These are phyloP conservation scores for Coniochaeta sp. DNA, from an alignment of 2,329 filamentous ascomycete species.

Conservation along the genomic window DNA sequence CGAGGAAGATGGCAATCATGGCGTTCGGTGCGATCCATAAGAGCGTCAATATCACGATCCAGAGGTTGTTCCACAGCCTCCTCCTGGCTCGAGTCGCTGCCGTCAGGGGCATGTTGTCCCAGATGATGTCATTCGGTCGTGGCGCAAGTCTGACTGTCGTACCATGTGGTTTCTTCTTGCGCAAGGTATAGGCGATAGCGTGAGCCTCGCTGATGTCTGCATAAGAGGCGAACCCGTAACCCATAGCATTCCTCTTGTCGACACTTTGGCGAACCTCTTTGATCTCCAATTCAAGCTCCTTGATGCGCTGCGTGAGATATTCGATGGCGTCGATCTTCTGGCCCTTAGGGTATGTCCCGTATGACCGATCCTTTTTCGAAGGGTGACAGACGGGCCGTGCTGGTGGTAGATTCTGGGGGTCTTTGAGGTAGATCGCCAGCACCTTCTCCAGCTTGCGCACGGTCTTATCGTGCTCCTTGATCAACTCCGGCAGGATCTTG, in stretches of 20 bases:
- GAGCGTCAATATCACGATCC: slow-evolving; percentile 73
- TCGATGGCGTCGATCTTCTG: slow-evolving; percentile 91
- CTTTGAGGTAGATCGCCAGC: slow-evolving; percentile 82
- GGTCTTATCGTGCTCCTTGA: slow-evolving; percentile 72
- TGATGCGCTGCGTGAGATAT: slow-evolving; percentile 80
- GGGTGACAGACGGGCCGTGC: slow-evolving; percentile 72
- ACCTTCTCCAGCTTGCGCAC: slow-evolving; percentile 79
- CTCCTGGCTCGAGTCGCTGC: slow-evolving; percentile 63
- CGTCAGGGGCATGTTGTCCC: slow-evolving; percentile 79
- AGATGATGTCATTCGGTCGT: slow-evolving; percentile 85
- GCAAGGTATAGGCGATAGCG: slow-evolving; percentile 72
- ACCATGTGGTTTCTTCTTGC: slow-evolving; percentile 73
- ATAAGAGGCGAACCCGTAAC: slow-evolving; percentile 93
- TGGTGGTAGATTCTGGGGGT: slow-evolving; percentile 71
- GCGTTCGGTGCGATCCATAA: slow-evolving; percentile 90
- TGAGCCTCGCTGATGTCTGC: slow-evolving; percentile 83
- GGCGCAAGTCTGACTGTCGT: slow-evolving; percentile 74
- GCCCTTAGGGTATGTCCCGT: slow-evolving; percentile 53
- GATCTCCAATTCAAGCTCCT: slow-evolving; percentile 73
- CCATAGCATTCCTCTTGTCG: slow-evolving; percentile 80
- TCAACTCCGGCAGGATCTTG: slow-evolving; percentile 77
- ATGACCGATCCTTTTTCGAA: slow-evolving; percentile 69
- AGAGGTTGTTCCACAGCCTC: slow-evolving; percentile 72
- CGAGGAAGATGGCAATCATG: slow-evolving; percentile 86
- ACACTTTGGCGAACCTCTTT: slow-evolving; percentile 74